phyloP scores from a whole-genome alignment of 169 alveolate genomes.

The Eimeria brunetti region DNA sequence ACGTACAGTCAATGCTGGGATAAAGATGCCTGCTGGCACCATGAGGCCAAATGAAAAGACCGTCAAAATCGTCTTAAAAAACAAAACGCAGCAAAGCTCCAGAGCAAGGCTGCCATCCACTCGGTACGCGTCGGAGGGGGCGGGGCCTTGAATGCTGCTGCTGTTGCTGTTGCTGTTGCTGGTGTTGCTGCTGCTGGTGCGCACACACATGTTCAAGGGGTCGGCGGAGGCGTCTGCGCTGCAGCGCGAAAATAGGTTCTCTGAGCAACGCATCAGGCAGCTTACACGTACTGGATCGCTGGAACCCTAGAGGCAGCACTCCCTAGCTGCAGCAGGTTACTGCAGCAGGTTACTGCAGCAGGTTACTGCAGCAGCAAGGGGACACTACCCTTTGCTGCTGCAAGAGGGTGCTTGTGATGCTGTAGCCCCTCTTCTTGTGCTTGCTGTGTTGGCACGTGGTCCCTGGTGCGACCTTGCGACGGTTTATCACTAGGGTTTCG shows the following conservation, averaged over 20 bases:
- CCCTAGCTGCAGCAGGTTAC: background rate
- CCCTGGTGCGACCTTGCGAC: background rate
- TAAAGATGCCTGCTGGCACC: constrained; percentile 83
- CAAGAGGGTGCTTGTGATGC: background rate
- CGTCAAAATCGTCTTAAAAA: constrained; percentile 54
- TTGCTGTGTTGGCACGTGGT: background rate
- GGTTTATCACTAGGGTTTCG: background rate
- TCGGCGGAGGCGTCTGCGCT: constrained; percentile 49
- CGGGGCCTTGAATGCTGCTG: constrained; percentile 39
- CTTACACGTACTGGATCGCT: constrained; percentile 41
- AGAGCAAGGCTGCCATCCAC: constrained; percentile 41
- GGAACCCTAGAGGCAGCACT: constrained; percentile 33
- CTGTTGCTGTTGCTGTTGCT: constrained; percentile 46
- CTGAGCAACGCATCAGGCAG: constrained; percentile 33
- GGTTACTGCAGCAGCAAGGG: too few relatives aligned
- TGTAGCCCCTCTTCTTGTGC: background rate
- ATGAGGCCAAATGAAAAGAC: constrained; percentile 79
- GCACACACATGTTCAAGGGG: constrained; percentile 69
- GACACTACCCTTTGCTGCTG: too few relatives aligned
- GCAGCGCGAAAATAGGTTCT: constrained; percentile 74
- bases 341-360: background rate
- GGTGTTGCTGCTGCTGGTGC: constrained; percentile 3
- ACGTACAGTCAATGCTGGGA: constrained; percentile 78
- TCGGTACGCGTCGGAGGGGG: constrained; percentile 71
- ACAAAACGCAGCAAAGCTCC: constrained; percentile 39